Evolutionary conservation across 2,329 filamentous ascomycete genomes (phyloP).

Genomic region (Pyricularia grisea): DNA sequence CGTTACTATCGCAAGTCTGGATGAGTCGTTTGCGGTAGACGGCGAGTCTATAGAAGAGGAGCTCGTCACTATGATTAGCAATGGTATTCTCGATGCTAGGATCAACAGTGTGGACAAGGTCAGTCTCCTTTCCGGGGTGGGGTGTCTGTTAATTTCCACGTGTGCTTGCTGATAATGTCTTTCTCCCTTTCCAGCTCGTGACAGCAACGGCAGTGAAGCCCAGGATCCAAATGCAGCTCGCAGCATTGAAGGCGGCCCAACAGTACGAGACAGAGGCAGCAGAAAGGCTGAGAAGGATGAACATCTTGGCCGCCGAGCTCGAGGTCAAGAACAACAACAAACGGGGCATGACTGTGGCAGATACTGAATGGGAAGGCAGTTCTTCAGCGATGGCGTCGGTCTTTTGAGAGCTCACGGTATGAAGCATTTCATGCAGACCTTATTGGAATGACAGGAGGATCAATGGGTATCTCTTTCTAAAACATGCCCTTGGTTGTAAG

Average conservation of each 20-base stretch:
- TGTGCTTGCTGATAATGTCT: neutral
- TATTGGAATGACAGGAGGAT: neutral
- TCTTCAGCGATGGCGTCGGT: neutral
- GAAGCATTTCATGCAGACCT: neutral
- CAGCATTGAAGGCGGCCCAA: slow-evolving; percentile 57
- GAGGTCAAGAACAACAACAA: slow-evolving; percentile 42
- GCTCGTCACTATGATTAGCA: slow-evolving; percentile 67
- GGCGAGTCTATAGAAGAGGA: slow-evolving; percentile 61
- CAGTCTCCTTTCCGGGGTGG: neutral
- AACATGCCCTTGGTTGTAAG: neutral
- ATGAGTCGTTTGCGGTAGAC: slow-evolving; percentile 60
- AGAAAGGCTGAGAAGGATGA: slow-evolving; percentile 69
- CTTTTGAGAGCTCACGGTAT: neutral
- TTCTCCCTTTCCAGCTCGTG: slow-evolving; percentile 45
- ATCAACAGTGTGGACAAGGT: slow-evolving; percentile 77
- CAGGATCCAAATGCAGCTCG: slow-evolving; percentile 59
- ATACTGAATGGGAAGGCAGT: neutral
- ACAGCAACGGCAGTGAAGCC: slow-evolving; percentile 60
- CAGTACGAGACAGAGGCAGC: slow-evolving; percentile 67
- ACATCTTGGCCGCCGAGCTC: slow-evolving; percentile 64
- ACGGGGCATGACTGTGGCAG: neutral
- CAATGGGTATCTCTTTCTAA: neutral
- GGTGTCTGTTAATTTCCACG: neutral
- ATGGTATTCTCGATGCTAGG: slow-evolving; percentile 62
- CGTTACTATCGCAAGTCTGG: slow-evolving; percentile 72